Evolutionary conservation across 495 filamentous ascomycete species (phyloP).

Genomic region (Hypoxylon rickii): DNA sequence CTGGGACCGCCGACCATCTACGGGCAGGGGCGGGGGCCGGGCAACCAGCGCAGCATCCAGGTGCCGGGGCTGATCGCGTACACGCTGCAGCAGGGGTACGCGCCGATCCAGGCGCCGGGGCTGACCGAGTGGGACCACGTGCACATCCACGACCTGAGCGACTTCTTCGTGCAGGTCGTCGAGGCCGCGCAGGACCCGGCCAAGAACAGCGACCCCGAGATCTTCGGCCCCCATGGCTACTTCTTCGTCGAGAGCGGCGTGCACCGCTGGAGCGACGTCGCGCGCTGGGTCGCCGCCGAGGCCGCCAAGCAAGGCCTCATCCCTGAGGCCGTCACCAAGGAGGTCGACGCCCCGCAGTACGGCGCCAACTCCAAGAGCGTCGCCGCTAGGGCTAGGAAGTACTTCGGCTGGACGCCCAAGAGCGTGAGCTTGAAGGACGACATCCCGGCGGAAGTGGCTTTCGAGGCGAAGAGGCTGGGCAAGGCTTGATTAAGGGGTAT

Average conservation of each 20-base stretch:
- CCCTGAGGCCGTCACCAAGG: conserved; percentile 55
- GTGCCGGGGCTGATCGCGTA: conserved; percentile 60
- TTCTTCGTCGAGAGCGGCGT: conserved; percentile 74
- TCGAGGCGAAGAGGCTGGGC: conserved; percentile 50
- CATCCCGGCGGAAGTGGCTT: conserved; percentile 55
- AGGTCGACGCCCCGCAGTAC: conserved; percentile 40
- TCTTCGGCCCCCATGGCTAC: conserved; percentile 76
- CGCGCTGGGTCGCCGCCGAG: conserved; percentile 61
- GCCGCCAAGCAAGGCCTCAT: conserved; percentile 69
- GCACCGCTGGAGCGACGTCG: conserved; percentile 71
- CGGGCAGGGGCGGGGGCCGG: conserved; percentile 70
- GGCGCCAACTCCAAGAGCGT: conserved; percentile 63
- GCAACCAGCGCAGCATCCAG: conserved; percentile 70
- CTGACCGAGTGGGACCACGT: conserved; percentile 74
- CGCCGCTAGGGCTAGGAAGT: conserved; percentile 59
- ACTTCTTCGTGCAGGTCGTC: conserved; percentile 66
- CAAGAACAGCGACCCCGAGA: conserved; percentile 52
- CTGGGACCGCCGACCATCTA: conserved; percentile 82
- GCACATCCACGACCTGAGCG: conserved; percentile 72
- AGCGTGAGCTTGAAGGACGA: conserved; percentile 54
- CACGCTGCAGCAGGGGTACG: conserved; percentile 65
- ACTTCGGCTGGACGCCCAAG: conserved; percentile 65
- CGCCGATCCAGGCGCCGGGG: conserved; percentile 66
- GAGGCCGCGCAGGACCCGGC: conserved; percentile 60
- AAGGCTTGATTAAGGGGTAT: conserved; percentile 15